Conservation (phyloP, 768 basidiomycete genomes). For the Kwoniella pini region DNA sequence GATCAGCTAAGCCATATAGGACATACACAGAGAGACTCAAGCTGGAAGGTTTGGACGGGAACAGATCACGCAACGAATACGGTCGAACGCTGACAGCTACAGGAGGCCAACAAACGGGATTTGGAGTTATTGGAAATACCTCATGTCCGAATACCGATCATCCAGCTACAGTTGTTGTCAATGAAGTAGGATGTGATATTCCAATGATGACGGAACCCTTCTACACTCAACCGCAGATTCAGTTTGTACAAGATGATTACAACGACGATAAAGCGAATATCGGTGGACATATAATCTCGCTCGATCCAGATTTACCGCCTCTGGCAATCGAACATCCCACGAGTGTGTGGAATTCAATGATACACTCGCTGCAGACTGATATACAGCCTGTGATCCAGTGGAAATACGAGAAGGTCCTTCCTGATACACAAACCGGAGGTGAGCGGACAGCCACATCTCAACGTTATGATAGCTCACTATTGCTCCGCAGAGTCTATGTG, state of each 20-base stretch:
- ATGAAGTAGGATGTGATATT: constrained; percentile 27
- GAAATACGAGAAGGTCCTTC: constrained; percentile 30
- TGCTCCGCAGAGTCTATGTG: neutral
- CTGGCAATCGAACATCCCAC: constrained; percentile 41
- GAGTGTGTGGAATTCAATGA: constrained; percentile 40
- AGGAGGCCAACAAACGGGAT: constrained; percentile 29
- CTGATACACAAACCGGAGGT: neutral
- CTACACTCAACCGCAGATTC: neutral
- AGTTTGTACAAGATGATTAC: neutral
- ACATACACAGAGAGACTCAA: neutral
- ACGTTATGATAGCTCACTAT: neutral
- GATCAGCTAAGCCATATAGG: no score
- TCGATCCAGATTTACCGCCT: constrained; percentile 36
- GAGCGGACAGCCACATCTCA: neutral
- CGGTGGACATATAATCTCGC: constrained; percentile 15
- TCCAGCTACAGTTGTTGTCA: constrained; percentile 3
- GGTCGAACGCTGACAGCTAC: constrained; percentile 8
- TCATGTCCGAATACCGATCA: neutral
- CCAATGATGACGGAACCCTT: constrained; percentile 19
- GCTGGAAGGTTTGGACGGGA: constrained; percentile 18
- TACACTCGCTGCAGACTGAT: constrained; percentile 27
- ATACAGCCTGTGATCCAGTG: constrained; percentile 40
- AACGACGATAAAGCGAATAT: neutral
- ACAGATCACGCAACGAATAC: constrained; percentile 18
- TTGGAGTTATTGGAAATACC: constrained; percentile 30